phyloP scores from a whole-genome alignment of 1,284 basidiomycete species.

The Moesziomyces sp. region DNA sequence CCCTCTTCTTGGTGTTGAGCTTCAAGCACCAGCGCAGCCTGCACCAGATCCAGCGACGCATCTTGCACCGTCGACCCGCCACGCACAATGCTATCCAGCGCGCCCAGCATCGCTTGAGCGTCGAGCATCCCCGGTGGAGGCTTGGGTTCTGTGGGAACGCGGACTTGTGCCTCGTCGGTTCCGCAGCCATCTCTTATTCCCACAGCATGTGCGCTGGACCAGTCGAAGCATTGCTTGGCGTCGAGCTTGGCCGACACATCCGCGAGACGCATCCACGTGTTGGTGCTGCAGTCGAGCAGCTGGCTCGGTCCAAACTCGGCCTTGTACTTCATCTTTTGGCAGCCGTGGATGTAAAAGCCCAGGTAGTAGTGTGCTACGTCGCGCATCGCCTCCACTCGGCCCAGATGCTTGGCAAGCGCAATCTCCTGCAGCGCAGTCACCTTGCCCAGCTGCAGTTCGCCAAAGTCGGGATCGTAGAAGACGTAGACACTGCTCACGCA shows the following conservation, averaged over 20 bases:
- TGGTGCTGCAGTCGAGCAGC: constrained; percentile 75
- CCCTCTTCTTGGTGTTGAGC: constrained; percentile 23
- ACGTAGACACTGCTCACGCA: constrained; percentile 97
- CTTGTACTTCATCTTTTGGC: constrained; percentile 96
- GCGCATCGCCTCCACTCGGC: constrained; percentile 21
- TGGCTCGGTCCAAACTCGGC: constrained; percentile 88
- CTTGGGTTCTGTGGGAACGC: constrained; percentile 36
- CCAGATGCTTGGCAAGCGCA: constrained; percentile 48
- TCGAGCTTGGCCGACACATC: constrained; percentile 14
- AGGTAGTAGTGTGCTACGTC: constrained; percentile 41
- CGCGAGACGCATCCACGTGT: constrained; percentile 25
- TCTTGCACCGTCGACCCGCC: constrained; percentile 1
- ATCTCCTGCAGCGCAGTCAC: constrained; percentile 59
- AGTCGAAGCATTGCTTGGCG: constrained; percentile 15
- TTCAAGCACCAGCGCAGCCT: constrained; percentile 22
- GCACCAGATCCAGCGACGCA: constrained; percentile 8
- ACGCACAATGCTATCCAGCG: constrained; percentile 3
- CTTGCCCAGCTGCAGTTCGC: constrained; percentile 84
- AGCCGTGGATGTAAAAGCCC: constrained; percentile 69
- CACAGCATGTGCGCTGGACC: constrained; percentile 5
- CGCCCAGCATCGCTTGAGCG: constrained; percentile 47
- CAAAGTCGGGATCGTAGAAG: constrained; percentile 85
- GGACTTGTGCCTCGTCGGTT: constrained; percentile 44
- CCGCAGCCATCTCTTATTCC: constrained; percentile 16
- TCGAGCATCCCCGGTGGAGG: constrained; percentile 67